phyloP scores from a whole-genome alignment of 371 early-diverging fungal species.

The Rhizomucor pusillus region DNA sequence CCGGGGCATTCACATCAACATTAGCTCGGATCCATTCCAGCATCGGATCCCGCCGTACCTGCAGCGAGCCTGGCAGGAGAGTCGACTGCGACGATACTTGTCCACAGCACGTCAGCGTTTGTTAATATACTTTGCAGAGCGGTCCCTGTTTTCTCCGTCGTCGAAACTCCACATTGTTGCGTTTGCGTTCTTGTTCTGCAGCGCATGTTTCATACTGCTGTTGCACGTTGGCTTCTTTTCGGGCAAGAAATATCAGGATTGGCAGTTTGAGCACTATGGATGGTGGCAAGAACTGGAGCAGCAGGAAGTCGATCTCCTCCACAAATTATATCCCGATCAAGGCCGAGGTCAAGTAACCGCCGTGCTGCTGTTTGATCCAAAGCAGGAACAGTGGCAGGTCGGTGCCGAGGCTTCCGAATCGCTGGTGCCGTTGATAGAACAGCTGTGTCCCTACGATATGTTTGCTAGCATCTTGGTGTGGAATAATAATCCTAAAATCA shows the following conservation, averaged over 20 bases:
- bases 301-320: slow-evolving; percentile 44
- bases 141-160: slow-evolving; percentile 25
- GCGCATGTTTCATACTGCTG: slow-evolving; percentile 22
- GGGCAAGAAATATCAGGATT: slow-evolving; percentile 45
- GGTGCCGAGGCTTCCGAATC: slow-evolving; percentile 33
- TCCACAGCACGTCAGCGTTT: slow-evolving; percentile 13
- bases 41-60: slow-evolving; percentile 47
- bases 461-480: slow-evolving; percentile 58
- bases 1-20: slow-evolving; percentile 53
- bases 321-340: slow-evolving; percentile 54
- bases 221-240: slow-evolving; percentile 47
- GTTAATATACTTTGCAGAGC: slow-evolving; percentile 11
- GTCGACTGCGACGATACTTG: slow-evolving; percentile 22
- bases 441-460: slow-evolving; percentile 60
- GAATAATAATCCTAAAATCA: slow-evolving; percentile 55
- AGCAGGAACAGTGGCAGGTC: not conserved
- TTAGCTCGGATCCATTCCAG: slow-evolving; percentile 52
- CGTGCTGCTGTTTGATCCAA: slow-evolving; percentile 31
- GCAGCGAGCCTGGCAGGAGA: slow-evolving; percentile 48
- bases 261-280: slow-evolving; percentile 33
- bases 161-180: slow-evolving; percentile 9
- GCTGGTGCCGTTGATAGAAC: slow-evolving; percentile 43
- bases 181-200: not conserved
- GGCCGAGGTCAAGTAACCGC: slow-evolving; percentile 53
- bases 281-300: slow-evolving; percentile 2